Percentiles rank a stretch among this genome's conserved stretches.
Evolutionary conservation across 805 yeast genomes (phyloP).

Genomic region (Millerozyma acaciae): DNA sequence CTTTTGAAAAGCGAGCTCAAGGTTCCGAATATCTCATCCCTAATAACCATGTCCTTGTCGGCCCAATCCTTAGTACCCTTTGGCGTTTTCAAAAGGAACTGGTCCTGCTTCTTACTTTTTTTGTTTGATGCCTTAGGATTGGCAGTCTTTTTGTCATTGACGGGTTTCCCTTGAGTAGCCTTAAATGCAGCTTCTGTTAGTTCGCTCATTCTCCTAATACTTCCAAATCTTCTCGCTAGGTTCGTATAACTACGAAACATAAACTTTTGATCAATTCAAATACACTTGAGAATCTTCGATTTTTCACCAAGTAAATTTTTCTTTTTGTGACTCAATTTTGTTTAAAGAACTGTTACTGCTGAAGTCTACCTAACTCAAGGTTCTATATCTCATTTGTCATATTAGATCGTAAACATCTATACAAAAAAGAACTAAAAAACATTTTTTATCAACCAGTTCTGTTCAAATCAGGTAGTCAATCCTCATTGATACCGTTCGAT

Average conservation of each 20-base stretch:
- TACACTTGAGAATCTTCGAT: background rate
- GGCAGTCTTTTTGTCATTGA: slow-evolving; percentile 1
- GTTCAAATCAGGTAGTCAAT: too few relatives aligned
- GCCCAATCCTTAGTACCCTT: slow-evolving; percentile 99
- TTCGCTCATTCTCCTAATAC: slow-evolving; percentile 7
- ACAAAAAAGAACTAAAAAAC: background rate
- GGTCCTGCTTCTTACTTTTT: slow-evolving; percentile 42
- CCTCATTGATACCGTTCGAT: slow-evolving; percentile 40
- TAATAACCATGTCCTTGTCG: slow-evolving; percentile 92
- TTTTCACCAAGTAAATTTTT: slow-evolving; percentile 1
- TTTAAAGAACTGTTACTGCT: background rate
- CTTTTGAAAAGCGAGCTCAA: slow-evolving; percentile 76
- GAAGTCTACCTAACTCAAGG: too few relatives aligned
- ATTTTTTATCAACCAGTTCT: too few relatives aligned
- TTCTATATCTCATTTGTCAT: too few relatives aligned
- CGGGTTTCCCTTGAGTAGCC: slow-evolving; percentile 4
- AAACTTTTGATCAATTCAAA: slow-evolving; percentile 6
- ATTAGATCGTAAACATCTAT: background rate
- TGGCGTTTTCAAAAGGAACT: slow-evolving; percentile 84
- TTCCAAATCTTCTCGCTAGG: slow-evolving; percentile 5
- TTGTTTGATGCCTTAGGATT: slow-evolving; percentile 13
- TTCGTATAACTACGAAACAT: slow-evolving; percentile 16
- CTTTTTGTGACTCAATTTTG: slow-evolving; percentile 1
- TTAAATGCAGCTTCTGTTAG: slow-evolving; percentile 13
- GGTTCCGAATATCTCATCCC: slow-evolving; percentile 80